Evolutionary conservation across 2,329 filamentous ascomycete genomes (phyloP).

Genomic region (Microsporum canis): DNA sequence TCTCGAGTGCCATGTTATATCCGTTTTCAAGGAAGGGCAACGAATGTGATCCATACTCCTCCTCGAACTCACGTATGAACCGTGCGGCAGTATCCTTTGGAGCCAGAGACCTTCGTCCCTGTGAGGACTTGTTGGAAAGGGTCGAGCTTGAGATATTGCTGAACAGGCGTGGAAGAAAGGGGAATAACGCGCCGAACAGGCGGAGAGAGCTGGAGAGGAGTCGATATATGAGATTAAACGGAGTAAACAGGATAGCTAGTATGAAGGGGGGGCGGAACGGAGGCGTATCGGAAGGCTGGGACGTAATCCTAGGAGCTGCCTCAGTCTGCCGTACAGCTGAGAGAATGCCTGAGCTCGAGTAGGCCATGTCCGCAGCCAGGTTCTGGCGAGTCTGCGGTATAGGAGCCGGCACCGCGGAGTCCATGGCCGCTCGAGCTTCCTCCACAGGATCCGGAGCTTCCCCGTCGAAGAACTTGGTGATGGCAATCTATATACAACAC

Average conservation of each 20-base stretch:
- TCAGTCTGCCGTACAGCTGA: constrained; percentile 37
- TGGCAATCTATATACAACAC: constrained; percentile 58
- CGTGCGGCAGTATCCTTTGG: constrained; percentile 79
- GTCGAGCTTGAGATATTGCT: constrained; percentile 39
- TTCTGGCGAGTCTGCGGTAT: constrained; percentile 59
- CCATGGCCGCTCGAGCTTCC: constrained; percentile 57
- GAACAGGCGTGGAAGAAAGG: constrained; percentile 61
- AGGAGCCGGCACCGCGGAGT: constrained; percentile 48
- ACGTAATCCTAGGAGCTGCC: constrained; percentile 74
- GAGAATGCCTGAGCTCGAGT: constrained; percentile 33
- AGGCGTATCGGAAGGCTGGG: constrained; percentile 54
- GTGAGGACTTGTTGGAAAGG: constrained; percentile 45
- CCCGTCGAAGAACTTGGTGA: constrained; percentile 95
- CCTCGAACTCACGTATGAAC: constrained; percentile 87
- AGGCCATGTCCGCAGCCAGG: constrained; percentile 47
- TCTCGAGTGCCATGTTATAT: constrained; percentile 82
- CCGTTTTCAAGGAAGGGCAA: constrained; percentile 78
- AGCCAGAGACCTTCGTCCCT: constrained; percentile 62
- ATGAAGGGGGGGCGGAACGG: constrained; percentile 62
- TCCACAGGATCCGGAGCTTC: constrained; percentile 73
- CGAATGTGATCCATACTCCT: constrained; percentile 61
- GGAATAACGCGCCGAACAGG: constrained; percentile 64
- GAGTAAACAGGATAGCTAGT: constrained; percentile 65
- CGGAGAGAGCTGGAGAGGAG: constrained; percentile 56
- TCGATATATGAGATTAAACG: constrained; percentile 66